Percentiles rank a stretch among this genome's conserved stretches.
phyloP scores from a whole-genome alignment of 2,329 filamentous ascomycete species.

The Ascochyta lentis region DNA sequence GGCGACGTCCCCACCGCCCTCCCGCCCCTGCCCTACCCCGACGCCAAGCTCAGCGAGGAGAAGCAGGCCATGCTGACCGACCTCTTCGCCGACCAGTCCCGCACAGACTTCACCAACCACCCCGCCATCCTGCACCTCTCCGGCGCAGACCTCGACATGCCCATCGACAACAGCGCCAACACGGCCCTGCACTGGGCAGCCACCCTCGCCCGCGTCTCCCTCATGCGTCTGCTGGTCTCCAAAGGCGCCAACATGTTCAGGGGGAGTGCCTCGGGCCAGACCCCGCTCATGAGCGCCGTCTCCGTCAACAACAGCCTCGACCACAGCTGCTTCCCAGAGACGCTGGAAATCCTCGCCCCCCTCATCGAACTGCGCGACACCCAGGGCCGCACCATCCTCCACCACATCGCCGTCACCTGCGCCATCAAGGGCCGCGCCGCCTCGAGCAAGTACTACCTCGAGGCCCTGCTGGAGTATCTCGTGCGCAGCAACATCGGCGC shows the following conservation, averaged over 20 bases:
- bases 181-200: conserved; percentile 97
- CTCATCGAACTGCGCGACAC: conserved; percentile 91
- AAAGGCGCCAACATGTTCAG: conserved; percentile 87
- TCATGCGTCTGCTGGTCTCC: conserved; percentile 80
- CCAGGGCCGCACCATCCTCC: conserved; percentile 87
- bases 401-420: conserved; percentile 95
- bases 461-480: conserved; percentile 92
- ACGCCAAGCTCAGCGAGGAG: conserved; percentile 71
- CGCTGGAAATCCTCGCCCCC: conserved; percentile 85
- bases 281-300: conserved; percentile 89
- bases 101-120: conserved; percentile 74
- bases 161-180: conserved; percentile 86
- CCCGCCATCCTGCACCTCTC: conserved; percentile 78
- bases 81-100: conserved; percentile 60
- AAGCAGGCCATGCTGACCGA: conserved; percentile 87
- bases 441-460: conserved; percentile 93
- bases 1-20: conserved; percentile 66
- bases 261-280: conserved; percentile 89
- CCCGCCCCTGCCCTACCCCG: conserved; percentile 67
- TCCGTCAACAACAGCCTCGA: conserved; percentile 95
- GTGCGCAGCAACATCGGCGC: conserved; percentile 70
- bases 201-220: conserved; percentile 82
- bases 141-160: conserved; percentile 84
- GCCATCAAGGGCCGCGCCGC: conserved; percentile 92
- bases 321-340: conserved; percentile 84